phyloP scores from a whole-genome alignment of 2,329 filamentous ascomycete species.

The Sporothrix mexicana region DNA sequence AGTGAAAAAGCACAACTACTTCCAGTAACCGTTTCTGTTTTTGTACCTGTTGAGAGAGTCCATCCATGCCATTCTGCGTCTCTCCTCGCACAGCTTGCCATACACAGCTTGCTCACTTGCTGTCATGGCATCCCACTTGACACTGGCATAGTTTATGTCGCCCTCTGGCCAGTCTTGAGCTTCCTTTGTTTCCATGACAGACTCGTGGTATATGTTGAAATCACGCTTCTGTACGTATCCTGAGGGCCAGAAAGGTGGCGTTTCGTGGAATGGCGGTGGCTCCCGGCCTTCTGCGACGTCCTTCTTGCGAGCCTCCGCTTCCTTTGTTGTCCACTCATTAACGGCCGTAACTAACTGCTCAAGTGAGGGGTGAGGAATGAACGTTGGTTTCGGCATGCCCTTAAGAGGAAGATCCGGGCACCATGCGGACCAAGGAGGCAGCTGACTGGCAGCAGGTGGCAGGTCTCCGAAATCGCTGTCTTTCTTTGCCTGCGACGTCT shows the following conservation, averaged over 20 bases:
- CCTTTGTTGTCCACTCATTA: neutral
- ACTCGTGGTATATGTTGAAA: conserved; percentile 20
- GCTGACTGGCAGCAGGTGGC: too few species aligned
- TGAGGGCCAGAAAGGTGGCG: conserved; percentile 9
- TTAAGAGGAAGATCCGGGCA: too few species aligned
- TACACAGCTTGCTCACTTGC: conserved; percentile 10
- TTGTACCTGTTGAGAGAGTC: neutral
- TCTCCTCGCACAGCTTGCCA: conserved; percentile 19
- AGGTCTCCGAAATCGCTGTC: too few species aligned
- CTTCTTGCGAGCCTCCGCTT: conserved; percentile 19
- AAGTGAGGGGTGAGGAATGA: too few species aligned
- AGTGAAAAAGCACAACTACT: too few species aligned
- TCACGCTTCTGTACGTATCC: conserved; percentile 12
- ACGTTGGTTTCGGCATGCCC: too few species aligned
- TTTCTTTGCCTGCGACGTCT: too few species aligned
- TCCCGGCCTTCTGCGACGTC: conserved; percentile 22
- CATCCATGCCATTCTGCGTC: conserved; percentile 11
- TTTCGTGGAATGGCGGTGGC: conserved; percentile 24
- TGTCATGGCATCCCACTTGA: conserved; percentile 15
- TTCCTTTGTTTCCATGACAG: conserved; percentile 14
- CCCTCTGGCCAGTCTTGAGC: conserved; percentile 17
- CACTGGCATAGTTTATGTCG: conserved; percentile 22
- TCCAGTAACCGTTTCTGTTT: too few species aligned
- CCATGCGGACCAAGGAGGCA: too few species aligned
- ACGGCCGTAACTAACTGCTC: too few species aligned